phyloP scores from a whole-genome alignment of 164 flowering plant species.

The Brasenia schreberi region DNA sequence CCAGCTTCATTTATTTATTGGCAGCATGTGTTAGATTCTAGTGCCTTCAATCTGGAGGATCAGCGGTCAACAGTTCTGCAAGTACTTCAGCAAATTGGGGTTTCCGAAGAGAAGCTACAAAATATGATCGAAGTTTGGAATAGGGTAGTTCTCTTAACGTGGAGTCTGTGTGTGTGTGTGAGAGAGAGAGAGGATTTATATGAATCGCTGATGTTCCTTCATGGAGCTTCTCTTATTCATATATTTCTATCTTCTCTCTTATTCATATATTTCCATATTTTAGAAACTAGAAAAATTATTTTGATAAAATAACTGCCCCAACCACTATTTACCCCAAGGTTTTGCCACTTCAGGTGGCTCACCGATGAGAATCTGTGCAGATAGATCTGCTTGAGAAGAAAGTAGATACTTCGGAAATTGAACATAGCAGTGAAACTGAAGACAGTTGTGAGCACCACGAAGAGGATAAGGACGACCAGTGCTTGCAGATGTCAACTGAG shows the following conservation, averaged over 20 bases:
- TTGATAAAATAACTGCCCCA: too few species aligned
- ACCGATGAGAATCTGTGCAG: slow-evolving; percentile 17
- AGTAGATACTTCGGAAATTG: slow-evolving; percentile 12
- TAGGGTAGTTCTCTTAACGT: slow-evolving; percentile 32
- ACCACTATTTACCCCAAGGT: too few species aligned
- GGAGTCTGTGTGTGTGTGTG: too few species aligned
- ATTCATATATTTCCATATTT: too few species aligned
- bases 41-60: slow-evolving; percentile 66
- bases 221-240: too few species aligned
- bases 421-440: slow-evolving; percentile 12
- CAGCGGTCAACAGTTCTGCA: slow-evolving; percentile 70
- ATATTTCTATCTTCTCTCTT: too few species aligned
- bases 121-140: slow-evolving; percentile 98
- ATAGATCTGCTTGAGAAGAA: slow-evolving; percentile 44
- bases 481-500: background rate
- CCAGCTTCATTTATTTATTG: background rate
- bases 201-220: too few species aligned
- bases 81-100: slow-evolving; percentile 82
- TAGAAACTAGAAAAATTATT: too few species aligned
- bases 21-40: slow-evolving; percentile 92
- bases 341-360: too few species aligned
- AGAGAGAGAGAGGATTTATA: too few species aligned
- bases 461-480: background rate
- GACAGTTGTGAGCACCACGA: slow-evolving; percentile 3
- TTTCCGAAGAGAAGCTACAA: slow-evolving; percentile 63